Conservation (phyloP, 2,329 filamentous ascomycete species). For the Cyphellophora europaea region DNA sequence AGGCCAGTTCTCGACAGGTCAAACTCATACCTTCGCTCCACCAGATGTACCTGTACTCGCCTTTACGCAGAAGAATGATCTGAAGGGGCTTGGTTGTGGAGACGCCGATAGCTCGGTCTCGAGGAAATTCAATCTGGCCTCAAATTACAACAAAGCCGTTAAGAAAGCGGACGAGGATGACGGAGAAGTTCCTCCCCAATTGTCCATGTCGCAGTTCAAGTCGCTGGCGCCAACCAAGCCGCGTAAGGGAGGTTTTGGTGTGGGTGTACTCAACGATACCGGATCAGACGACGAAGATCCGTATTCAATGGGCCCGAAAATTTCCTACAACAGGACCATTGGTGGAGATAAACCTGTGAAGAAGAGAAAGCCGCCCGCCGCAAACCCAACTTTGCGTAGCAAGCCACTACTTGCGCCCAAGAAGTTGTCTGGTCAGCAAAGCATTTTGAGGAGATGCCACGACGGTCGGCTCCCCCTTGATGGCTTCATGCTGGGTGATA, state of each 20-base stretch:
- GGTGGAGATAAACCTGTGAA: constrained; percentile 76
- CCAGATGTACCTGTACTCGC: constrained; percentile 61
- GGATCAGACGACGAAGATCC: constrained; percentile 93
- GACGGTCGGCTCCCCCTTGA: constrained; percentile 54
- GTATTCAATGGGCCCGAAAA: constrained; percentile 82
- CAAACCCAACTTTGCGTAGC: constrained; percentile 1
- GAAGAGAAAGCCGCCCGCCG: constrained; percentile 40
- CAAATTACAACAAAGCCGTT: constrained; percentile 3
- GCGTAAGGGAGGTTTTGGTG: constrained; percentile 62
- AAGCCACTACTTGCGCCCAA: constrained; percentile 59
- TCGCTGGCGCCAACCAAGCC: constrained; percentile 26
- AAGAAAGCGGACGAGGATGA: constrained; percentile 24
- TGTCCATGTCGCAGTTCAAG: constrained; percentile 20
- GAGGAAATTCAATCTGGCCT: background rate
- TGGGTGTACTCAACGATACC: constrained; percentile 83
- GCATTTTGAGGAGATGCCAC: constrained; percentile 60
- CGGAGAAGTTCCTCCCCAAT: constrained; percentile 23
- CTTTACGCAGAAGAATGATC: constrained; percentile 34
- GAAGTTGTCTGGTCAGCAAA: constrained; percentile 39
- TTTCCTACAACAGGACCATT: constrained; percentile 74
- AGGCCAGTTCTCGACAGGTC: constrained; percentile 32
- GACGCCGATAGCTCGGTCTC: constrained; percentile 23
- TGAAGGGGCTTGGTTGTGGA: constrained; percentile 36
- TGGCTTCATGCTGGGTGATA: constrained; percentile 52
- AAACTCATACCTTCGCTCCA: constrained; percentile 72